Percentiles rank a stretch among this genome's conserved stretches.
These are phyloP conservation scores for Mortierella sp. DNA, from an alignment of 371 early-diverging fungal species.

Conservation along the genomic window DNA sequence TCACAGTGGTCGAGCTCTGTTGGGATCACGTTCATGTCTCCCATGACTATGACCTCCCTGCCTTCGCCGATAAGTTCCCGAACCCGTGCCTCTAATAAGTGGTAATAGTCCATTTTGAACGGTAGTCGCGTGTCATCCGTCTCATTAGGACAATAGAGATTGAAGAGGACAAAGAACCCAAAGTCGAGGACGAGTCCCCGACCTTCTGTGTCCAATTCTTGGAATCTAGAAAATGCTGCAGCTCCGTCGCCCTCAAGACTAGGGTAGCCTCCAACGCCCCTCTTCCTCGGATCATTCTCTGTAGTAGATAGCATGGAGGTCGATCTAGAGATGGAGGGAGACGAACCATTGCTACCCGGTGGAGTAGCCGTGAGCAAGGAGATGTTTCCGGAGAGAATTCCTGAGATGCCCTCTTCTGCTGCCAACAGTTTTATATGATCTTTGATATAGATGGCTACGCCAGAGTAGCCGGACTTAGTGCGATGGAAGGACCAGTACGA, in stretches of 20 bases:
- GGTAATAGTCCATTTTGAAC: slow-evolving; percentile 76
- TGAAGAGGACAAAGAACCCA: slow-evolving; percentile 80
- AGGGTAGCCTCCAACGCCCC: slow-evolving; percentile 27
- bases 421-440: slow-evolving; percentile 62
- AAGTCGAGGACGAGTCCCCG: slow-evolving; percentile 87
- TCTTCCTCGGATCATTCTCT: slow-evolving; percentile 1
- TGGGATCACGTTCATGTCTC: slow-evolving; percentile 87
- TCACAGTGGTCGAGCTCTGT: slow-evolving; percentile 85
- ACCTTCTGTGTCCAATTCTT: slow-evolving; percentile 79
- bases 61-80: slow-evolving; percentile 62
- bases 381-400: slow-evolving; percentile 50
- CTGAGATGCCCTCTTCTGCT: slow-evolving; percentile 77
- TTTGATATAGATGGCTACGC: slow-evolving; percentile 79
- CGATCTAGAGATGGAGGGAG: neutral
- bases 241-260: slow-evolving; percentile 11
- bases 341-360: neutral
- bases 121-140: slow-evolving; percentile 65
- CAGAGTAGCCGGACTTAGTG: slow-evolving; percentile 76
- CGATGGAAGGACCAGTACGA: slow-evolving; percentile 79
- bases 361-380: neutral
- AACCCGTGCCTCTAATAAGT: slow-evolving; percentile 64
- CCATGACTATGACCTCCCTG: slow-evolving; percentile 77
- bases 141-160: slow-evolving; percentile 85
- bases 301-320: neutral
- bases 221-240: slow-evolving; percentile 52